Conservation (phyloP, 2,329 filamentous ascomycete species). For the Anisogramma anomala region DNA sequence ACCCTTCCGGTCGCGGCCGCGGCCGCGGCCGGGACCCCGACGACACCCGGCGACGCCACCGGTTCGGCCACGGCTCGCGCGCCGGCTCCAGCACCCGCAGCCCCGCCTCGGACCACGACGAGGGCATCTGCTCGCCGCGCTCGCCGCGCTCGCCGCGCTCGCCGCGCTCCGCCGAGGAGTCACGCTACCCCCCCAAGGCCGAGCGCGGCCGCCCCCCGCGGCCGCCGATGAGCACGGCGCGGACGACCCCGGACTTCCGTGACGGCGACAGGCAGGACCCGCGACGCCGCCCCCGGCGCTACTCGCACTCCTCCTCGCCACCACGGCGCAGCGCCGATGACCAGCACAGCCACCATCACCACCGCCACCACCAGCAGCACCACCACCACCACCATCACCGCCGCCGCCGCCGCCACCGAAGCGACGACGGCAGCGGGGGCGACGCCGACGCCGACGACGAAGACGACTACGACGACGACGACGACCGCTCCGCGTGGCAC, state of each 20-base stretch:
- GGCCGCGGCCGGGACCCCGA: too few species aligned
- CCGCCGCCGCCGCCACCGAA: too few species aligned
- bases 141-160: not conserved
- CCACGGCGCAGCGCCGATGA: conserved; percentile 2
- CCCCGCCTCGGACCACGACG: not conserved
- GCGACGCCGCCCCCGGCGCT: conserved; percentile 1
- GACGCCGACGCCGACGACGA: not conserved
- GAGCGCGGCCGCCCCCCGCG: conserved; percentile 8
- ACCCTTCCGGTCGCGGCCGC: not conserved
- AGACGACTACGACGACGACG: not conserved
- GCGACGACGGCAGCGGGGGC: not conserved
- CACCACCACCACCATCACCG: too few species aligned
- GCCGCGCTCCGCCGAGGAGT: conserved; percentile 5
- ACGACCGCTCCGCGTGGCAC: not conserved
- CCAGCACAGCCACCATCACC: not conserved
- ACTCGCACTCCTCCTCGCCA: conserved; percentile 8
- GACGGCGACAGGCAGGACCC: conserved; percentile 1
- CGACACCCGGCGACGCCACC: too few species aligned
- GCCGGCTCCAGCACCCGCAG: not conserved
- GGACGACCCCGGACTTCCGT: conserved; percentile 9
- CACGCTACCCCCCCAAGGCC: conserved; percentile 9
- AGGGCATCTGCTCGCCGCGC: too few species aligned
- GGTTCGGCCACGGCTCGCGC: not conserved
- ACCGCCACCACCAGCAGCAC: not conserved
- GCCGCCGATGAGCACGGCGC: conserved; percentile 4